Evolutionary conservation across 2,329 filamentous ascomycete species (phyloP), one percentile per base, ranked within the genome.

Genomic region (Hymenoscyphus linearis): DNA sequence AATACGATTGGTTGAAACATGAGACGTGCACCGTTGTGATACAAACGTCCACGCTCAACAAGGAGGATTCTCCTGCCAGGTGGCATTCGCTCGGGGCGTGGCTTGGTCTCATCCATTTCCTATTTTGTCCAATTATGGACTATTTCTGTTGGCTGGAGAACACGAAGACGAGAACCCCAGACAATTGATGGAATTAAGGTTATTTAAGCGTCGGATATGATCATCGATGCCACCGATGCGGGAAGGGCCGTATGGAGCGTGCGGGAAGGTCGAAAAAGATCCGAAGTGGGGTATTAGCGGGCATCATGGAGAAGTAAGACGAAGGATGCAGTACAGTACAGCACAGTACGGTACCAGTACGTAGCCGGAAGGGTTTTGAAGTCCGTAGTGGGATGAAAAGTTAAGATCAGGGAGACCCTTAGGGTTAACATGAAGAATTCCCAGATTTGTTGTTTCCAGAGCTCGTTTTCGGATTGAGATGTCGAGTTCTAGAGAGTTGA

Each of bases 1-100:
- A 31, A 47, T 47, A 37, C 55, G 55, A 57, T 57, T 57, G 55
- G 55, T 7, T 26, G 13, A 57, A 57, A 57, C 18, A 47, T 57
- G 55, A 57, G 55, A 57, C 55, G 55, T 31, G 26, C 16, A 57
- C 34, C 4, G 7, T 26, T 10, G 9, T 47, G 55, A 47, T 44
- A 26, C 55, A 9, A 57, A 57, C 12, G 36, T 26, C 36, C 6
- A 55, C 34, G 5, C 27, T 14, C 25, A 31, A 25, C 12, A 22
- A 16, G 13, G 10, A 22, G 54, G 54, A 22, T 55, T 22, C 18
- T 31, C 54, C 18, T 36, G 54, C n/a, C n/a, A 22, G 10, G n/a
- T 47, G n/a, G 18, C 44, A 7, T 34, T 35, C 14, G 7, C 52
- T 55, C 10, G 31, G 31, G 31, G 31, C 31, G 10, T 9, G 31